Evolutionary conservation across 495 filamentous ascomycete species (phyloP).

Genomic region (Clavariopsis aquatica): DNA sequence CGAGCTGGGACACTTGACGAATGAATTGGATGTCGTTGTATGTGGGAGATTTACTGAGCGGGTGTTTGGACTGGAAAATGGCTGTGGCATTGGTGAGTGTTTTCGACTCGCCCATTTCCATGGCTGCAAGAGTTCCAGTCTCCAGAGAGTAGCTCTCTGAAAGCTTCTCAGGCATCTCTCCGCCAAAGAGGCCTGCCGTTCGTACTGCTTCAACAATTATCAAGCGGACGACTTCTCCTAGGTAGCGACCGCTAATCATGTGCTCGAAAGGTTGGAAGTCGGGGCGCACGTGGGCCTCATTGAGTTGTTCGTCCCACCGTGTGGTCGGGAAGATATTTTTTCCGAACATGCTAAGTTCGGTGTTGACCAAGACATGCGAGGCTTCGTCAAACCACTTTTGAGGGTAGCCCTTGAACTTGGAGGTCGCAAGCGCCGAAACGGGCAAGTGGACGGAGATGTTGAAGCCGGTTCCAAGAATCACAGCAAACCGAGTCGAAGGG

Average conservation of each 20-base stretch:
- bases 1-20: conserved; percentile 53
- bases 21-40: conserved; percentile 59
- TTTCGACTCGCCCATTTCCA: conserved; percentile 58
- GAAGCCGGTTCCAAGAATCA: conserved; percentile 50
- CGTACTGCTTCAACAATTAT: conserved; percentile 58
- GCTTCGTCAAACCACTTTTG: conserved; percentile 44
- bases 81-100: conserved; percentile 50
- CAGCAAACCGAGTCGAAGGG: conserved; percentile 45
- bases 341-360: conserved; percentile 52
- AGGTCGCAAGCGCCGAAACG: conserved; percentile 37
- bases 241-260: conserved; percentile 55
- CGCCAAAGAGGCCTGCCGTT: conserved; percentile 56
- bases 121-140: conserved; percentile 60
- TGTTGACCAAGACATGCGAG: conserved; percentile 49
- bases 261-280: conserved; percentile 53
- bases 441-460: conserved; percentile 50
- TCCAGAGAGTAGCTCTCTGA: conserved; percentile 59
- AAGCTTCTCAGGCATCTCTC: conserved; percentile 56
- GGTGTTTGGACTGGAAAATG: conserved; percentile 56
- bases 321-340: conserved; percentile 46
- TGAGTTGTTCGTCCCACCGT: conserved; percentile 49
- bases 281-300: conserved; percentile 42
- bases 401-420: conserved; percentile 45
- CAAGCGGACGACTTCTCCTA: conserved; percentile 59
- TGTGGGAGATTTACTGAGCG: conserved; percentile 49